Evolutionary conservation across 2,329 filamentous ascomycete genomes (phyloP).

Genomic region (Alternaria alternata): DNA sequence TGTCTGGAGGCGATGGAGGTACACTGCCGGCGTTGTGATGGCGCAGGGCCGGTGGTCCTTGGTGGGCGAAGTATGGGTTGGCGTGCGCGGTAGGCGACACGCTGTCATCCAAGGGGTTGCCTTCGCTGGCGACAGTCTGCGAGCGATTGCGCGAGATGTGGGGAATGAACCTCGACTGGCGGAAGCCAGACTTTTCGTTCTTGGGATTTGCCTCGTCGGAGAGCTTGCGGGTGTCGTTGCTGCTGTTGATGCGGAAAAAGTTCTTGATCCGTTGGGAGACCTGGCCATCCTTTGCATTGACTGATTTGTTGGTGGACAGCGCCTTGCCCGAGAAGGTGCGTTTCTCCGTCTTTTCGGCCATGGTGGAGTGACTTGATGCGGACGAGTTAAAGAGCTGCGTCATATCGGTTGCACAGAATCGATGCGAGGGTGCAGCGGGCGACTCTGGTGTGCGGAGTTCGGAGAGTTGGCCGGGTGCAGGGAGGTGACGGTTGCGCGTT

Average conservation of each 20-base stretch:
- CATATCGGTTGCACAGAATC: conserved; percentile 38
- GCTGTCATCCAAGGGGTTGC: conserved; percentile 85
- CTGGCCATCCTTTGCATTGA: conserved; percentile 61
- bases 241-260: conserved; percentile 72
- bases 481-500: conserved; percentile 26
- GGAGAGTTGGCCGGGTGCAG: conserved; percentile 10
- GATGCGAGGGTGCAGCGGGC: conserved; percentile 9
- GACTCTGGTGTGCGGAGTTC: not conserved
- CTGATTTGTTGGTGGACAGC: conserved; percentile 56
- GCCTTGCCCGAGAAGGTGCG: conserved; percentile 59
- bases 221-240: conserved; percentile 54
- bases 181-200: conserved; percentile 73
- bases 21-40: conserved; percentile 96
- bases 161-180: conserved; percentile 88
- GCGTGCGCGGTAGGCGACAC: conserved; percentile 92
- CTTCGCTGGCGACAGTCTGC: conserved; percentile 90
- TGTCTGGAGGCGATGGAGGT: conserved; percentile 90
- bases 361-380: conserved; percentile 46
- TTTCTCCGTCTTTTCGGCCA: conserved; percentile 59
- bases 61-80: conserved; percentile 97
- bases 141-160: conserved; percentile 88
- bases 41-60: conserved; percentile 89
- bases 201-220: conserved; percentile 57
- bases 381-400: conserved; percentile 55
- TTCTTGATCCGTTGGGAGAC: conserved; percentile 72